Evolutionary conservation across 495 filamentous ascomycete genomes (phyloP), one percentile per base, ranked within the genome.

Genomic region (Choiromyces venosus): DNA sequence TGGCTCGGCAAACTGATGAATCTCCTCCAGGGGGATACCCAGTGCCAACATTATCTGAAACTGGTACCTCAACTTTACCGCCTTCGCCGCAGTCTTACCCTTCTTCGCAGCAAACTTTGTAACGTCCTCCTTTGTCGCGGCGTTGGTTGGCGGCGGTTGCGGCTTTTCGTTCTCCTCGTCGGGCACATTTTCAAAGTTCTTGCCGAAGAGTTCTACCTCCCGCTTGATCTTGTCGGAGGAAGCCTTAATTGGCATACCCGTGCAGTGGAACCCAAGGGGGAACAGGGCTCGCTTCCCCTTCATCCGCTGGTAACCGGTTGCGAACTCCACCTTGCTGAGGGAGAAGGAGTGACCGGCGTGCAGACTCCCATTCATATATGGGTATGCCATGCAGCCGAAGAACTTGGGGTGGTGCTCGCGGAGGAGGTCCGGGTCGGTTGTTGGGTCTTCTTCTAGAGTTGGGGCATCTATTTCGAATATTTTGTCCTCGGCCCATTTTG

Each of bases 211-310:
- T 83, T 92, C 88, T 21, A 97, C 88, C 81, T 99, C 96, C 79
- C 79, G 68, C 56, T 71, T 78, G 44, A 99, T 89, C 84, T 97
- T 98, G 84, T 99, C 95, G 37, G 95, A 94, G 80, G 92, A 96
- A 6, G 95, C 93, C 83, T 97, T 97, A 84, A 99, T 98, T 6
- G 95, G 93, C 89, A 99, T 94, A 81, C 95, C 95, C 0, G 96
- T 97, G 84, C 93, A 96, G 84, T 99, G 95, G 84, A 91, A 98
- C 19, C 95, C 96, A 67, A 92, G 88, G 69, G 95, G 95, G 83
- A 94, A 97, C 65, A 98, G 85, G 72, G 88, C 86, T 65, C 91
- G 86, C 84, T 92, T 92, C 74, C 95, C 95, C 82, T 95, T 88
- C 93, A 97, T 96, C 46, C 94, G 85, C 52, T 90, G 89, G 75